Base-by-base conservation (phyloP, 805 yeast genomes). In the Jamesozyma spencerorum region DNA sequence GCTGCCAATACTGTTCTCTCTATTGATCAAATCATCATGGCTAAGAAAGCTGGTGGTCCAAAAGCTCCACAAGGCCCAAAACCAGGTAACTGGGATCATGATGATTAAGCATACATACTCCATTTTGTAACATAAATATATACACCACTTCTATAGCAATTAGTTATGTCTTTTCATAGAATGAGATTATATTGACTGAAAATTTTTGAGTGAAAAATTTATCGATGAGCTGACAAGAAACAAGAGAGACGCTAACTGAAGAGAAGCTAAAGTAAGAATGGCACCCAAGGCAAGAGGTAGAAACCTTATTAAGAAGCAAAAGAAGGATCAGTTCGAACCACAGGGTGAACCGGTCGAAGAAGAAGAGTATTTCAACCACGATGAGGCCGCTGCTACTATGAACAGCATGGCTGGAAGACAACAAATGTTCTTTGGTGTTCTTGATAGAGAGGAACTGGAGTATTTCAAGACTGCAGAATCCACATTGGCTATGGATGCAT, bases 41-140 rank as follows among this genome's bases (percentile, higher is more conserved):
- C 98, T 34, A 90, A 90, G 75, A 79, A 96, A 62, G 97, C 97
- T 2, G 98, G 98, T 49, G 98, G 98, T 18, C 98, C 98, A 37
- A 79, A 70, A 26, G 80, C 87, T 74, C 96, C 96, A 27, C 68
- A 72, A 53, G 94, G 84, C 58, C 81, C 81, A 51, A 79, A 78
- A 63, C 90, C 92, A 35, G 96, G 95, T 46, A 87, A 86, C 68
- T 87, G 97, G 97, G 97, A 87, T 58, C 92, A 81, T 64, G 96
- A 74, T 45, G 96, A 88, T 65, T 86, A 34, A n/a, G n/a, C n/a
- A n/a, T n/a, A n/a, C n/a, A n/a, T n/a, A n/a, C n/a, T n/a, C n/a
- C n/a, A n/a, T n/a, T n/a, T n/a, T n/a, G n/a, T n/a, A n/a, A n/a
- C n/a, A n/a, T n/a, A n/a, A n/a, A n/a, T n/a, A n/a, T n/a, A n/a